Base-by-base conservation (phyloP, 2,329 filamentous ascomycete genomes). In the Fusarium praegraminearum region DNA sequence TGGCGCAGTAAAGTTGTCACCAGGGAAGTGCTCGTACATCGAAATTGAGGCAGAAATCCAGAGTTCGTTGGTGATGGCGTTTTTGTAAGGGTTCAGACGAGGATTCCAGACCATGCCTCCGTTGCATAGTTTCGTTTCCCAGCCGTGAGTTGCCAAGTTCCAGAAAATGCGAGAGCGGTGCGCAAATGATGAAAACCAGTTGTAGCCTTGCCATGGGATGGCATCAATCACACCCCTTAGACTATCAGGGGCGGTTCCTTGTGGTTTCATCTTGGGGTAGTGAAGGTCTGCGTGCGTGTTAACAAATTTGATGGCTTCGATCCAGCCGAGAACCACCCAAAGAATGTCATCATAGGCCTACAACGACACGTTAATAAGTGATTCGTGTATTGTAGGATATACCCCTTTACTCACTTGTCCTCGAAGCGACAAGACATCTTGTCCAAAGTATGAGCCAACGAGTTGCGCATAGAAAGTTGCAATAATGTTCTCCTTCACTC, bases 91-190 rank as follows among this genome's bases (percentile, higher is more conserved):
- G 40, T 85, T 80, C 30, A 95, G 81, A 36, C 88, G 87, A 4
- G 93, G 93, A 71, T 92, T 97, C 95, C 95, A 98, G 16, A 89
- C 87, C 92, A 98, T 97, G 45, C 95, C 95, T 24, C 95, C 95
- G 7, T 87, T 87, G 74, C 95, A 98, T 7, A 97, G 85, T 26
- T 84, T 85, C 24, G 87, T 91, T 76, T 97, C 92, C 93, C 94
- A 98, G 7, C 95, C 93, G 13, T 85, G 82, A 7, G 88, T 86
- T 7, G 93, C 92, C 38, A 97, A 82, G 32, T 94, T 91, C 86
- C 94, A 97, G 80, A 98, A 98, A 16, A 96, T 81, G 44, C 92
- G 89, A 1, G 94, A 90, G 43, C 95, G 89, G 75, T 97, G 93
- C 2, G 94, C 91, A 77, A 96, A 98, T 0, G 91, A 86, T 2